A percentile compares a stretch with the other conserved stretches of the same genome.
These are phyloP conservation scores for Neodidymelliopsis sp. DNA, from an alignment of 2,329 filamentous ascomycete species.

Conservation along the genomic window DNA sequence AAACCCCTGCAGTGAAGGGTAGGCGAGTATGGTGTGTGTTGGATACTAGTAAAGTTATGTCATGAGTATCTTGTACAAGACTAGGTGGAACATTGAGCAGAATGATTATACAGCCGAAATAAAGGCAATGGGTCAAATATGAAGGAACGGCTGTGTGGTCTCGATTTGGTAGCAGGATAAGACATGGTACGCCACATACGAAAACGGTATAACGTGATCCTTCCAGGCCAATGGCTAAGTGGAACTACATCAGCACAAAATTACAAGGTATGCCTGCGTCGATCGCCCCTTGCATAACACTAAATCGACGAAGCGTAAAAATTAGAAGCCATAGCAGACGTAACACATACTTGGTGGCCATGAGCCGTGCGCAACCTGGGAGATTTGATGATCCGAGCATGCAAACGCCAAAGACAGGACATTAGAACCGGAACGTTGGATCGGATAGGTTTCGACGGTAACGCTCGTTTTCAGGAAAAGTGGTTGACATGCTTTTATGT, in stretches of 20 bases:
- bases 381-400: too few relatives aligned
- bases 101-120: too few relatives aligned
- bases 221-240: neutral
- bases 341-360: neutral
- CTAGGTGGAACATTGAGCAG: too few relatives aligned
- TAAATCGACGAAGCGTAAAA: neutral
- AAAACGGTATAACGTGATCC: slow-evolving; percentile 2
- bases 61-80: too few relatives aligned
- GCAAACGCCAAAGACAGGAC: too few relatives aligned
- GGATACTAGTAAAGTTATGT: too few relatives aligned
- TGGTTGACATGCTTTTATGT: neutral
- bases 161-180: slow-evolving; percentile 1
- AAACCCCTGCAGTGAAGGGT: too few relatives aligned
- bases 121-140: neutral
- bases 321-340: neutral
- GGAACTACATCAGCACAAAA: neutral
- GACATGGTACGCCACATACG: slow-evolving; percentile 14
- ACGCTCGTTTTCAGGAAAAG: neutral
- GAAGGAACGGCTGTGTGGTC: neutral
- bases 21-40: too few relatives aligned
- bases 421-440: too few relatives aligned
- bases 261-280: slow-evolving; percentile 4
- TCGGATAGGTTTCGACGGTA: too few relatives aligned
- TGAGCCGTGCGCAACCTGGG: too few relatives aligned
- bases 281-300: slow-evolving; percentile 10